Base-by-base conservation (phyloP, 805 yeast species). In the Saccharomycopsis capsularis region DNA sequence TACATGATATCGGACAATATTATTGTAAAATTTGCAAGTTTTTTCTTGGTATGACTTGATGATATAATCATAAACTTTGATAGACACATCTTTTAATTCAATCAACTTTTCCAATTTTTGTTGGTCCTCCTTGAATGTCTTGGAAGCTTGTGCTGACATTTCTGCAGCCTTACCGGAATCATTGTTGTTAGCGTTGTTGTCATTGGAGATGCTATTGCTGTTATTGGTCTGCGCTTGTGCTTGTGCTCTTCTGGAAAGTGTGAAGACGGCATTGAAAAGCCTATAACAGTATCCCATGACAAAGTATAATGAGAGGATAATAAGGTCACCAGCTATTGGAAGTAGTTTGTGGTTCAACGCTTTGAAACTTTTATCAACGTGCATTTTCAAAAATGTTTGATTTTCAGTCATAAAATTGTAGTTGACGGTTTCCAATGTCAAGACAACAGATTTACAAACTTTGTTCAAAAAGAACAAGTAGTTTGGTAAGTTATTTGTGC, bases 21-120 rank as follows among this genome's bases (percentile, higher is more conserved):
- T 37, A 18, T 16, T 13, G 38, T 42, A 42, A 23, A 42, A 42
- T 23, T 30, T 42, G 46, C 46, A 30, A n/a, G 27, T n/a, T 19
- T 42, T 42, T 32, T 42, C 46, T 18, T 16, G 30, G 16, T 42
- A 30, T 23, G 37, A 19, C 39, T 19, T 18, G 13, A 6, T 6
- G 6, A 30, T 6, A 18, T 23, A 30, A 30, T 42, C 46, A 23
- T n/a, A 42, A 16, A 42, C n/a, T 30, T 29, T 42, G 15, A 42
- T 4, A 5, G 15, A 13, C 5, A 25, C 11, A n/a, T 42, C 22
- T 29, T 42, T 42, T 19, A 42, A 30, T n/a, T 32, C 15, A 23
- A 21, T 21, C 5, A 42, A 22, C 9, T n/a, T 41, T 13, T 13
- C 37, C 23, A 41, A 18, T 27, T 25, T 27, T n/a, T 9, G 32